Conservation (phyloP, 208 protist species). For the Acanthamoeba culbertsoni region DNA sequence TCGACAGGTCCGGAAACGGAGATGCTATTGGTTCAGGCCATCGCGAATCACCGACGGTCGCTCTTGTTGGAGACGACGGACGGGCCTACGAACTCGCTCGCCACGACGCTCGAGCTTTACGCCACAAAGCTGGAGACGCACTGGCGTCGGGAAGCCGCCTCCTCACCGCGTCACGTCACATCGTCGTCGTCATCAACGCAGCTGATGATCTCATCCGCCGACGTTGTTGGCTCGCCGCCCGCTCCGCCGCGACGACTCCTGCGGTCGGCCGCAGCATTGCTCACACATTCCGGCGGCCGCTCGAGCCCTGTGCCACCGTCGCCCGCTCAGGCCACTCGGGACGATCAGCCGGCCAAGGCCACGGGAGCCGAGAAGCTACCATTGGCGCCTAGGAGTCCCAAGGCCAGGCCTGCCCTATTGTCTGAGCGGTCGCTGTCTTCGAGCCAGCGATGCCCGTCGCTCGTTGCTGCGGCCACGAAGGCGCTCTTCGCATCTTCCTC, state of each 20-base stretch:
- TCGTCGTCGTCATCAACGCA: no score
- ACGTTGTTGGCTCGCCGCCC: no score
- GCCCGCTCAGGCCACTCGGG: no score
- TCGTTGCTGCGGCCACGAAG: neutral
- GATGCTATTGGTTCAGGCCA: neutral
- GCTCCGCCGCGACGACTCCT: no score
- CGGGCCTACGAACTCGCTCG: neutral
- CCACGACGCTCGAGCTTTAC: neutral
- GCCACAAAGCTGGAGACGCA: neutral
- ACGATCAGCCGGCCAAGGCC: no score
- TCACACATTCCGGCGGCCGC: no score
- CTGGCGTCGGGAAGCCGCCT: no score
- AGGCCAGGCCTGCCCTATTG: no score
- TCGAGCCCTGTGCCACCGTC: no score
- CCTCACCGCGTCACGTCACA: neutral
- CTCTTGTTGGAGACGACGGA: neutral
- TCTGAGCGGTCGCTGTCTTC: neutral
- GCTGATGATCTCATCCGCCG: no score
- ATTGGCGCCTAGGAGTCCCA: neutral
- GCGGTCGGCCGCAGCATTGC: no score
- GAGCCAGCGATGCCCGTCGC: neutral
- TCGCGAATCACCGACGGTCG: neutral
- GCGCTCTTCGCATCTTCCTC: neutral
- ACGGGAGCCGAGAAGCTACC: neutral
- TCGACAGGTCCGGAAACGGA: neutral